These are phyloP conservation scores for Fusarium virguliforme DNA, from an alignment of 2,329 filamentous ascomycete species.

Conservation along the genomic window DNA sequence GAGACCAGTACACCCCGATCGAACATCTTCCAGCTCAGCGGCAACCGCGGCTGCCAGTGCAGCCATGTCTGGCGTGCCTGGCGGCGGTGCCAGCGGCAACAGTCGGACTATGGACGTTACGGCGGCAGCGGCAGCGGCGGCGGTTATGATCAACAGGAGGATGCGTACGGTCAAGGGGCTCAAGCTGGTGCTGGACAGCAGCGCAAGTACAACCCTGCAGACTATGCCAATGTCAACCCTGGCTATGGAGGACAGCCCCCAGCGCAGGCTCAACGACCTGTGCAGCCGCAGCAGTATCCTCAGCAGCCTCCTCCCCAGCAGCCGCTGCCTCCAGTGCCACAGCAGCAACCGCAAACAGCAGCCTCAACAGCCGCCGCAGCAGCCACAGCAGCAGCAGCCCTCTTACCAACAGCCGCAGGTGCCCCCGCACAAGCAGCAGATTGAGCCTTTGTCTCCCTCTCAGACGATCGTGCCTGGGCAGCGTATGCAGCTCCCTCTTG, in stretches of 20 bases:
- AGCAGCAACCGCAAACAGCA: constrained; percentile 54
- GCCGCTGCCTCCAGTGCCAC: constrained; percentile 54
- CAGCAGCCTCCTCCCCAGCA: constrained; percentile 60
- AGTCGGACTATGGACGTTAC: constrained; percentile 57
- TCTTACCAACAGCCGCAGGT: constrained; percentile 57
- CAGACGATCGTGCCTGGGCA: constrained; percentile 54
- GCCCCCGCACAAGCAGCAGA: constrained; percentile 59
- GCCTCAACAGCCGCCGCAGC: constrained; percentile 58
- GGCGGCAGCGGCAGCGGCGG: constrained; percentile 26
- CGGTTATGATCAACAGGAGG: constrained; percentile 57
- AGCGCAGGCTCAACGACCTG: constrained; percentile 54
- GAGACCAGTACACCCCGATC: constrained; percentile 67
- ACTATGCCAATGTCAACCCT: constrained; percentile 76
- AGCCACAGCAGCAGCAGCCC: constrained; percentile 54
- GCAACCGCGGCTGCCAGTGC: constrained; percentile 72
- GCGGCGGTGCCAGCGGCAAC: constrained; percentile 55
- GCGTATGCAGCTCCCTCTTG: constrained; percentile 77
- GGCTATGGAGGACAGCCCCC: constrained; percentile 59
- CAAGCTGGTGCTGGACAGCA: constrained; percentile 63
- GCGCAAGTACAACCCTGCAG: constrained; percentile 82
- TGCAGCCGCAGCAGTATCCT: constrained; percentile 53
- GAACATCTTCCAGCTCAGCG: constrained; percentile 69
- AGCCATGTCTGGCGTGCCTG: constrained; percentile 70
- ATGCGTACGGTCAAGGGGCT: constrained; percentile 55
- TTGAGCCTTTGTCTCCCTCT: constrained; percentile 56